A percentile compares a stretch with the other conserved stretches of the same genome.
These are phyloP conservation scores for Penicillium concentricum DNA, from an alignment of 2,329 filamentous ascomycete species.

Conservation along the genomic window DNA sequence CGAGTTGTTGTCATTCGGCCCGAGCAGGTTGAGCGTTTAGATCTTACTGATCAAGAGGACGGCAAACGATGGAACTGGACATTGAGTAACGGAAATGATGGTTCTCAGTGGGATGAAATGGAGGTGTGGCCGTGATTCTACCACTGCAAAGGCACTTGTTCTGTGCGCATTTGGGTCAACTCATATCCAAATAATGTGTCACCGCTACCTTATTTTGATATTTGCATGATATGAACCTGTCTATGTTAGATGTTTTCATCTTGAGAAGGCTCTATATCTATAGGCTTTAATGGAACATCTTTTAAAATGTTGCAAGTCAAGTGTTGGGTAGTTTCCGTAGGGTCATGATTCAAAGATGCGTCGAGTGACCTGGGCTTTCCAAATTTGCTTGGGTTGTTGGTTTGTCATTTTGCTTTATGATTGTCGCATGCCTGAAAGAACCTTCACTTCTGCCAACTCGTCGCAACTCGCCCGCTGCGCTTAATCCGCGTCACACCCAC, in stretches of 20 bases:
- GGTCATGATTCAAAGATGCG: neutral
- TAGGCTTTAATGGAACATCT: too few species aligned
- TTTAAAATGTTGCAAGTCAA: too few species aligned
- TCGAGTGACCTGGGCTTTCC: neutral
- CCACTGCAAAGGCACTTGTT: neutral
- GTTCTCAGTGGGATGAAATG: constrained; percentile 62
- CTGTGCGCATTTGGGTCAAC: neutral
- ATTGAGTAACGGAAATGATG: constrained; percentile 47
- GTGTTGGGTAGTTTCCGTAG: neutral
- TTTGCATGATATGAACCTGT: neutral
- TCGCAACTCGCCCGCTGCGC: neutral
- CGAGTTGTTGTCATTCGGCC: constrained; percentile 84
- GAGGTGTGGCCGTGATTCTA: constrained; percentile 63
- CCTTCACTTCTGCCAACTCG: neutral
- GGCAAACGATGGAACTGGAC: constrained; percentile 67
- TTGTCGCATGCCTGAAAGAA: neutral
- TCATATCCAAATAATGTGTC: neutral
- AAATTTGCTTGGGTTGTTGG: neutral
- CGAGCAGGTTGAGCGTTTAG: constrained; percentile 71
- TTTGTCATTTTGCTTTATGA: neutral
- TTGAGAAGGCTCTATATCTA: neutral
- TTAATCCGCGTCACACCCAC: neutral
- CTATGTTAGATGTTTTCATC: neutral
- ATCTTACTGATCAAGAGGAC: constrained; percentile 66
- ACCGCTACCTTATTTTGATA: neutral